Evolutionary conservation across 2,329 filamentous ascomycete genomes (phyloP).

Genomic region (Trichoderma sp.): DNA sequence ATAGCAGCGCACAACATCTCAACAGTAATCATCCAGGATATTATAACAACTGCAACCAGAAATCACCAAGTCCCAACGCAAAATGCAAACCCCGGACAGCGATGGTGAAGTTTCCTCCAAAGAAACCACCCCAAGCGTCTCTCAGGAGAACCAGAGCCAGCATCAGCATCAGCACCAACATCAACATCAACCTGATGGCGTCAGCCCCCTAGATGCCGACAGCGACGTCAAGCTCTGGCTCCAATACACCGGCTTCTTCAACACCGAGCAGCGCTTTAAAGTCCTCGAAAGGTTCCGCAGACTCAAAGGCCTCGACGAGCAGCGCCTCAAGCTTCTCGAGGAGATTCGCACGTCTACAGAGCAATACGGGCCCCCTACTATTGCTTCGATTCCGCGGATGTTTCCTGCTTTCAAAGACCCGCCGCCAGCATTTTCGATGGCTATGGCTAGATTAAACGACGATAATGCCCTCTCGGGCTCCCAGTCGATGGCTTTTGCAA

Average conservation of each 20-base stretch:
- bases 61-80: neutral
- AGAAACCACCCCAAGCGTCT: neutral
- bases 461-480: neutral
- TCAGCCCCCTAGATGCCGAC: neutral
- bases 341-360: constrained; percentile 20
- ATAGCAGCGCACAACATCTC: neutral
- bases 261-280: constrained; percentile 22
- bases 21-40: neutral
- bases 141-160: neutral
- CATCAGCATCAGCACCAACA: constrained; percentile 12
- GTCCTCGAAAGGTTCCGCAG: constrained; percentile 22
- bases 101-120: neutral
- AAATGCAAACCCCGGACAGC: neutral
- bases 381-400: neutral
- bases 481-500: neutral
- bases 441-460: neutral
- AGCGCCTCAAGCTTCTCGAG: constrained; percentile 23
- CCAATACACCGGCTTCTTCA: constrained; percentile 28
- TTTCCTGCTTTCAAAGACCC: neutral
- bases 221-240: constrained; percentile 28
- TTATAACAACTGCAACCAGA: neutral
- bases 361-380: neutral
- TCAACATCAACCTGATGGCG: too few species aligned
- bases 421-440: neutral
- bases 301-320: constrained; percentile 23